Evolutionary conservation across 805 yeast genomes (phyloP).

Genomic region (Scheffersomyces coipomensis): DNA sequence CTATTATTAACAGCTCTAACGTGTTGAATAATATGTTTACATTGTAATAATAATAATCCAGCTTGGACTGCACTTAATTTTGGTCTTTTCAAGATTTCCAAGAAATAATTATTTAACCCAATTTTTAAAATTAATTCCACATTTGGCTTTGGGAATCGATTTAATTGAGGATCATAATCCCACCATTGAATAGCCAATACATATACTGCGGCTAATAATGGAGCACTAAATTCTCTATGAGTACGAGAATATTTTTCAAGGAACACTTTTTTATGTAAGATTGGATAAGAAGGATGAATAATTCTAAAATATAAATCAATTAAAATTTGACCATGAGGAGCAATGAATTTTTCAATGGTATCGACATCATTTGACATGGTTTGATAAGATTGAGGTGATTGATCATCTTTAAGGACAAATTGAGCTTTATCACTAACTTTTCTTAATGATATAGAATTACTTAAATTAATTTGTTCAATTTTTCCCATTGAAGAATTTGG

Average conservation of each 20-base stretch:
- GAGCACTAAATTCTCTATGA: conserved; percentile 88
- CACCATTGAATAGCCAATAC: conserved; percentile 90
- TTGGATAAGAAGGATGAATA: conserved; percentile 89
- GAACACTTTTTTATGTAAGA: conserved; percentile 86
- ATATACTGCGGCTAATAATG: conserved; percentile 87
- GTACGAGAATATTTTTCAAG: conserved; percentile 88
- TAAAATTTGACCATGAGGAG: conserved; percentile 87
- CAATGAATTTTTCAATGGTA: conserved; percentile 76
- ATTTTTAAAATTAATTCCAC: conserved; percentile 45
- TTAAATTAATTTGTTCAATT: conserved; percentile 77
- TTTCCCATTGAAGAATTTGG: conserved; percentile 26
- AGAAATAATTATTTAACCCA: conserved; percentile 66
- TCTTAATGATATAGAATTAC: conserved; percentile 64
- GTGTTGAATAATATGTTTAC: conserved; percentile 40
- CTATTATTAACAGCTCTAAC: conserved; percentile 8
- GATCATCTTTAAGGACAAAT: conserved; percentile 80
- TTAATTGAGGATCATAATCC: conserved; percentile 79
- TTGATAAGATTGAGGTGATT: conserved; percentile 64
- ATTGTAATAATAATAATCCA: conserved; percentile 74
- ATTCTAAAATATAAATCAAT: conserved; percentile 80
- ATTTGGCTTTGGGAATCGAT: conserved; percentile 78
- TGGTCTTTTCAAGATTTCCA: conserved; percentile 80
- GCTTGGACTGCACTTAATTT: conserved; percentile 91
- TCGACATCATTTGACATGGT: conserved; percentile 77
- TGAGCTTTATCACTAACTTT: conserved; percentile 76